These are phyloP conservation scores for Spiraea crenata DNA, from an alignment of 331 rosid species.

Conservation along the genomic window DNA sequence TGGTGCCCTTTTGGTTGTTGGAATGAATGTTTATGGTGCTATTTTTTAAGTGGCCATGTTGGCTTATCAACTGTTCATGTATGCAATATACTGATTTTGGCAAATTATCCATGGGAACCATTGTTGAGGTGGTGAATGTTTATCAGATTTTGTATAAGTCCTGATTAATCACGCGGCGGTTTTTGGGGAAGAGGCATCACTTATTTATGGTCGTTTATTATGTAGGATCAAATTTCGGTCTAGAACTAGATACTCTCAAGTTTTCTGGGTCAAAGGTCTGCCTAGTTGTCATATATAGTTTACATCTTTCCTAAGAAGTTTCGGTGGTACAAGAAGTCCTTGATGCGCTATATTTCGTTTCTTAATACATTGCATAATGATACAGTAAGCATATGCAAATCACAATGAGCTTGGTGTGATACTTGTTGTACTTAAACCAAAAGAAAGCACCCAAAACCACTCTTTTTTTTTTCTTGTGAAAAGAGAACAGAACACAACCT, in stretches of 20 bases:
- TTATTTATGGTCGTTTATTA: no score
- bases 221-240: neutral
- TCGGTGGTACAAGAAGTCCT: neutral
- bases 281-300: neutral
- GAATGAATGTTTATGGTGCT: neutral
- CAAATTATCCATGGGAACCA: neutral
- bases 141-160: neutral
- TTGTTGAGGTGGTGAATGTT: neutral
- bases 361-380: neutral
- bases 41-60: neutral
- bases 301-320: neutral
- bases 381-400: neutral
- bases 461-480: neutral
- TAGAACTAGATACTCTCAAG: neutral
- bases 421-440: neutral
- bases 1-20: neutral
- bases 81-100: neutral
- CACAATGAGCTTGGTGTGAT: neutral
- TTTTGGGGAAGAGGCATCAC: neutral
- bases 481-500: neutral
- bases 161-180: neutral
- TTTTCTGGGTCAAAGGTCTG: neutral
- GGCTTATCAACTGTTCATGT: neutral
- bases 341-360: neutral
- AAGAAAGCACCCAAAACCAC: neutral